Evolutionary conservation across 2,329 filamentous ascomycete genomes (phyloP).

Genomic region (Sphaerulina musiva): DNA sequence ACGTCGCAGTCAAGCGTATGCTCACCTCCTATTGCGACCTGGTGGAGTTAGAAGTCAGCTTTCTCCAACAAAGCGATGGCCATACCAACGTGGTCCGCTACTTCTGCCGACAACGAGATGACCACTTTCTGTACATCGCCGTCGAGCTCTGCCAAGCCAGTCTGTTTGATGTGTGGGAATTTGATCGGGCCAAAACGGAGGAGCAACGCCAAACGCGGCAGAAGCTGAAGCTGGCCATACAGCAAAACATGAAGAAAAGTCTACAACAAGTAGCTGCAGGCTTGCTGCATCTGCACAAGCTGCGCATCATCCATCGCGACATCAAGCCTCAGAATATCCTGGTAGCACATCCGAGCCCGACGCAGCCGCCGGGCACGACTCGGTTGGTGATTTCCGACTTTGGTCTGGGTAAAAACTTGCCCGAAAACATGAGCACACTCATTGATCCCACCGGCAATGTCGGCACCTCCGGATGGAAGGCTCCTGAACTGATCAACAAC

Average conservation of each 20-base stretch:
- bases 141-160: constrained; percentile 91
- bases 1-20: constrained; percentile 95
- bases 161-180: constrained; percentile 84
- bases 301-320: constrained; percentile 94
- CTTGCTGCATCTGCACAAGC: constrained; percentile 77
- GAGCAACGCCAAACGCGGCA: constrained; percentile 33
- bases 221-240: constrained; percentile 64
- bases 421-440: constrained; percentile 89
- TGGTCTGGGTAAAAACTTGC: constrained; percentile 92
- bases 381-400: constrained; percentile 97
- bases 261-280: constrained; percentile 86
- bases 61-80: constrained; percentile 88
- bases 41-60: constrained; percentile 83
- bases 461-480: constrained; percentile 93
- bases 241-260: constrained; percentile 68
- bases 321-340: constrained; percentile 97
- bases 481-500: constrained; percentile 76
- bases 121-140: constrained; percentile 92
- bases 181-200: constrained; percentile 62
- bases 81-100: constrained; percentile 97
- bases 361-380: constrained; percentile 57
- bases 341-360: constrained; percentile 63
- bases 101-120: constrained; percentile 81
- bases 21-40: constrained; percentile 93
- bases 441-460: constrained; percentile 90